Conservation (phyloP, 139 green algal species). For the Tetraselmis striata region DNA sequence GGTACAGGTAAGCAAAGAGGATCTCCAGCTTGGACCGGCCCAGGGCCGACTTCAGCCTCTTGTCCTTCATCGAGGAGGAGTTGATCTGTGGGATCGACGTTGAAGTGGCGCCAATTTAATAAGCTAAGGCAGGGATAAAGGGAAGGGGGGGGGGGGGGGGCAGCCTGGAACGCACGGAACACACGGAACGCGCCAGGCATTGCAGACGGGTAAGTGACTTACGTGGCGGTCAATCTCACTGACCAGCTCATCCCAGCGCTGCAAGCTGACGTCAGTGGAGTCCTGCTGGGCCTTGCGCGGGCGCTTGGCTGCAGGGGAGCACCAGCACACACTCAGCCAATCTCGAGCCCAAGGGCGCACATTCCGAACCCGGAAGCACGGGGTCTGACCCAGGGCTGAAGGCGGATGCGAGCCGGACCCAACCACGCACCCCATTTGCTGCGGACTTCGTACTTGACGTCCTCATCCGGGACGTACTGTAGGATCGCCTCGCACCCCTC, state of each 20-base stretch:
- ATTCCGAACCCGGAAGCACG: too few relatives aligned
- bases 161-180: too few relatives aligned
- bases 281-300: neutral
- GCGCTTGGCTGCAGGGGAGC: neutral
- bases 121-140: too few relatives aligned
- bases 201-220: conserved; percentile 8
- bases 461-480: conserved; percentile 48
- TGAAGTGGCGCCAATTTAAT: too few relatives aligned
- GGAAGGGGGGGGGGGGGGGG: too few relatives aligned
- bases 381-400: too few relatives aligned
- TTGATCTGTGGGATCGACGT: conserved; percentile 37
- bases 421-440: neutral
- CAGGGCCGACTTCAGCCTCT: conserved; percentile 8
- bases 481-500: conserved; percentile 45
- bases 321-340: too few relatives aligned
- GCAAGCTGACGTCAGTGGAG: conserved; percentile 20
- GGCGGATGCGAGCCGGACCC: too few relatives aligned
- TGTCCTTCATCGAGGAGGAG: neutral
- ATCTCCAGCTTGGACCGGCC: conserved; percentile 39
- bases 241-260: conserved; percentile 45
- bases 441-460: conserved; percentile 7
- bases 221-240: conserved; percentile 20
- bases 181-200: too few relatives aligned
- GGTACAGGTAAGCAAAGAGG: conserved; percentile 86
- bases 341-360: too few relatives aligned